These are phyloP conservation scores for Chalciporus chontae DNA, from an alignment of 768 basidiomycete species.

Conservation along the genomic window DNA sequence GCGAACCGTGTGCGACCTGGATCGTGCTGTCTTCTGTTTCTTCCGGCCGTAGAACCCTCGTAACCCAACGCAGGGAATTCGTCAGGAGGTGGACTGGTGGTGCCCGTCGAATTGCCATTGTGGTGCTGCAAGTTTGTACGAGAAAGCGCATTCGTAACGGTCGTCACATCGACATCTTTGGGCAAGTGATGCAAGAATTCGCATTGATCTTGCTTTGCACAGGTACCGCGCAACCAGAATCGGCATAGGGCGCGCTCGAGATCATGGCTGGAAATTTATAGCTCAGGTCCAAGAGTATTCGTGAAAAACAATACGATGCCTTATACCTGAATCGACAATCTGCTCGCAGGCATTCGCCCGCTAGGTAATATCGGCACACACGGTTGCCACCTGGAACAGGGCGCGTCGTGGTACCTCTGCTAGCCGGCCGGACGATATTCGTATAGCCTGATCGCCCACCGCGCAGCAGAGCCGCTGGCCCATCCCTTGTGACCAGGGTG, in stretches of 20 bases:
- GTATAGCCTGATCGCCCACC: conserved; percentile 41
- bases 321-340: conserved; percentile 96
- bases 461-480: conserved; percentile 31
- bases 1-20: conserved; percentile 88
- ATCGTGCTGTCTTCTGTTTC: conserved; percentile 60
- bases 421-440: conserved; percentile 16
- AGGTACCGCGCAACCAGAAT: conserved; percentile 97
- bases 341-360: conserved; percentile 91
- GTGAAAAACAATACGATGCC: not conserved
- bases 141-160: conserved; percentile 63
- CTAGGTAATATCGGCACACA: conserved; percentile 95
- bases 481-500: conserved; percentile 61
- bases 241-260: conserved; percentile 91
- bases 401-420: conserved; percentile 28
- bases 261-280: conserved; percentile 64
- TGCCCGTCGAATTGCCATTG: conserved; percentile 36
- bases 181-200: conserved; percentile 94
- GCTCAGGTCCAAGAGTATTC: conserved; percentile 9
- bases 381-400: conserved; percentile 51
- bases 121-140: conserved; percentile 55
- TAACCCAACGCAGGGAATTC: conserved; percentile 73
- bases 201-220: conserved; percentile 94
- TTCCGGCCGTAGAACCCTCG: conserved; percentile 36
- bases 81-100: conserved; percentile 34
- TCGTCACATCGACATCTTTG: conserved; percentile 75